phyloP scores from a whole-genome alignment of 1,139 yeast species.

The Scheffersomyces quercinus region DNA sequence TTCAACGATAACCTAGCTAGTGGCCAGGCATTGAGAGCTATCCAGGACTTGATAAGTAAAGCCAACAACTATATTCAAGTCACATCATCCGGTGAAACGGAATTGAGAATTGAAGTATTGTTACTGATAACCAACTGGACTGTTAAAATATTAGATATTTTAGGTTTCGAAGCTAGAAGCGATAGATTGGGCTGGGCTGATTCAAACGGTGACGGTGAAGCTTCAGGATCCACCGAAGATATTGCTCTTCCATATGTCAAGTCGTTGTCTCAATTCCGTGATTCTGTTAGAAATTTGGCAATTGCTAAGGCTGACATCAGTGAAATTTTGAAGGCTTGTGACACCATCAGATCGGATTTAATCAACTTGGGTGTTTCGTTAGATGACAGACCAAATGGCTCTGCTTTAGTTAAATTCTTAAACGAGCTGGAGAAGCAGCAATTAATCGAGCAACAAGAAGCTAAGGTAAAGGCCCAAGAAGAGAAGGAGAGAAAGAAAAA shows the following conservation, averaged over 20 bases:
- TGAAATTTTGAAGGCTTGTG: conserved; percentile 54
- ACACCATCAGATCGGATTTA: conserved; percentile 52
- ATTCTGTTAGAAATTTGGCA: conserved; percentile 71
- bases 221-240: conserved; percentile 55
- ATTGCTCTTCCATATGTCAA: conserved; percentile 77
- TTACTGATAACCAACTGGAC: conserved; percentile 66
- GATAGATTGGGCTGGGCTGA: conserved; percentile 83
- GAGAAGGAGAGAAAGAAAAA: conserved; percentile 45
- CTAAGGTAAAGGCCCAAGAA: conserved; percentile 49
- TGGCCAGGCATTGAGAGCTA: conserved; percentile 65
- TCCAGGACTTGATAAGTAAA: conserved; percentile 69
- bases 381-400: conserved; percentile 83
- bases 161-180: conserved; percentile 73
- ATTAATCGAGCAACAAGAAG: conserved; percentile 60
- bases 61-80: conserved; percentile 70
- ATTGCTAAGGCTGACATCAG: conserved; percentile 58
- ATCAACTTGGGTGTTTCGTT: conserved; percentile 76
- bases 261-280: conserved; percentile 77
- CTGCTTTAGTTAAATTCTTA: conserved; percentile 80
- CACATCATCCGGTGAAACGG: conserved; percentile 44
- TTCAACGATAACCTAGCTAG: conserved; percentile 88
- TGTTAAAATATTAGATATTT: conserved; percentile 63
- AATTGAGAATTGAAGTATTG: conserved; percentile 65
- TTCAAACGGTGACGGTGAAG: conserved; percentile 17
- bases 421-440: conserved; percentile 68